phyloP scores from a whole-genome alignment of 1,284 basidiomycete genomes.

The Ustilago tritici region DNA sequence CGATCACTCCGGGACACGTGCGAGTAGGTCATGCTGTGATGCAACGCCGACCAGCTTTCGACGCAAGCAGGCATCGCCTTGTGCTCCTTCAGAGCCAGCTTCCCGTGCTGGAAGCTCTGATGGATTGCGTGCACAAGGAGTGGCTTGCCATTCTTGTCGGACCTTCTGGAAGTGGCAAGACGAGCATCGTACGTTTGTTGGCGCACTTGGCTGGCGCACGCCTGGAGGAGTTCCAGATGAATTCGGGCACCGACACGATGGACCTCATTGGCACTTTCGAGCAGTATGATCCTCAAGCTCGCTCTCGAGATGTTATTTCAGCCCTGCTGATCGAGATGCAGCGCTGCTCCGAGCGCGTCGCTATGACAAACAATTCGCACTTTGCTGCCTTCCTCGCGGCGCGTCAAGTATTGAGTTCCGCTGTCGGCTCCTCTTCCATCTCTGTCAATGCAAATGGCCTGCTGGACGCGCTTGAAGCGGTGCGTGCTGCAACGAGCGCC shows the following conservation, averaged over 20 bases:
- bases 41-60: conserved; percentile 70
- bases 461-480: conserved; percentile 8
- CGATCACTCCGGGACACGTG: conserved; percentile 74
- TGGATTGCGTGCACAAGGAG: conserved; percentile 80
- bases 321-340: conserved; percentile 30
- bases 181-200: conserved; percentile 78
- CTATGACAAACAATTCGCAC: conserved; percentile 8
- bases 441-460: not conserved
- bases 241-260: conserved; percentile 88
- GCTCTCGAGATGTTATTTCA: conserved; percentile 18
- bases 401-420: conserved; percentile 11
- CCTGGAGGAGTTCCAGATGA: conserved; percentile 83
- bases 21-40: conserved; percentile 80
- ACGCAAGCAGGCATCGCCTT: conserved; percentile 17
- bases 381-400: conserved; percentile 20
- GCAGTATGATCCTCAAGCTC: conserved; percentile 74
- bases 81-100: conserved; percentile 78
- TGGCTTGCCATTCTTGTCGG: conserved; percentile 93
- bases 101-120: conserved; percentile 80
- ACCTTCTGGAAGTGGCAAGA: conserved; percentile 81
- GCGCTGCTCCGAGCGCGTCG: conserved; percentile 17
- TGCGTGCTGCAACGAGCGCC: conserved; percentile 6
- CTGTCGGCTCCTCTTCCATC: not conserved
- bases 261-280: conserved; percentile 97
- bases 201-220: conserved; percentile 79